These are phyloP conservation scores for Panellus pusillus DNA, from an alignment of 768 basidiomycete genomes.

Conservation along the genomic window DNA sequence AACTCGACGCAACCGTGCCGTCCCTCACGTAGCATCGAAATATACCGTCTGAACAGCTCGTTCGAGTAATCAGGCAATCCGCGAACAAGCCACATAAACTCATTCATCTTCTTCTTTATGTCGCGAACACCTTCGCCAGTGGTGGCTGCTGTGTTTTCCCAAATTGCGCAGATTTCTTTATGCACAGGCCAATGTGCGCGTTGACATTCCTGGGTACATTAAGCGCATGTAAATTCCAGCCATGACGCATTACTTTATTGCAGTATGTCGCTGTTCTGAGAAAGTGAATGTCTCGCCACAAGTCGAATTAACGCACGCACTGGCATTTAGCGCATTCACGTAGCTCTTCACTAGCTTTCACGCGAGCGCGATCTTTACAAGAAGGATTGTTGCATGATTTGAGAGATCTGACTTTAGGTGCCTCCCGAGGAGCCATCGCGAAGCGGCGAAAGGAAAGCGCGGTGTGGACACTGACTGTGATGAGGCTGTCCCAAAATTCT, in stretches of 20 bases:
- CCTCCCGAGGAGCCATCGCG: conserved; percentile 1
- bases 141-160: background rate
- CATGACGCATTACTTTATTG: background rate
- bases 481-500: background rate
- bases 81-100: conserved; percentile 12
- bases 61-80: conserved; percentile 5
- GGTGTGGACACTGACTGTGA: background rate
- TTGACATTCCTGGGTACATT: conserved; percentile 10
- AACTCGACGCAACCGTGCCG: conserved; percentile 5
- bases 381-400: conserved; percentile 8
- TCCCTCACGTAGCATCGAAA: background rate
- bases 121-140: conserved; percentile 8
- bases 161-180: conserved; percentile 9
- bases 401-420: conserved; percentile 5
- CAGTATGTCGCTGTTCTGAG: conserved; percentile 12
- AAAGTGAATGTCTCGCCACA: background rate
- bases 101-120: conserved; percentile 14
- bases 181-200: conserved; percentile 16
- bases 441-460: background rate
- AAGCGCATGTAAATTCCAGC: background rate
- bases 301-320: background rate
- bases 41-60: conserved; percentile 4
- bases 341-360: conserved; percentile 4
- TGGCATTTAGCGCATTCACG: conserved; percentile 9
- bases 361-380: background rate